Evolutionary conservation across 1,284 basidiomycete genomes (phyloP), one percentile per base, ranked within the genome.

Genomic region (Ceratobasidium papillatum): DNA sequence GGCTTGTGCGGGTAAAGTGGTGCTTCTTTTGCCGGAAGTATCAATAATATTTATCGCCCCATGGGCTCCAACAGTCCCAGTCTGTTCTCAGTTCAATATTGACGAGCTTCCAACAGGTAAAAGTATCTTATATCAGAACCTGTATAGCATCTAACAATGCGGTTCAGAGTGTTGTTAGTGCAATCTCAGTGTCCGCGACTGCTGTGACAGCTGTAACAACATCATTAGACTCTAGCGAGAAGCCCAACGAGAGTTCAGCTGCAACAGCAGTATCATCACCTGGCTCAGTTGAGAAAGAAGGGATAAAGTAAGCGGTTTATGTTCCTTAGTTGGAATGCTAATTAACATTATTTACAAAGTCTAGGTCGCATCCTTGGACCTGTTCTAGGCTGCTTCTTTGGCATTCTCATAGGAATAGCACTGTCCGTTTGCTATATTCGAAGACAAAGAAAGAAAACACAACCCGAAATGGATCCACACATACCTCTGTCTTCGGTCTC

Each of bases 81-180:
- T 25, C 27, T 36, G 19, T 22, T 36, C 17, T 69, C 14, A 69
- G 66, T 38, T 58, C 22, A n/a, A 51, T 51, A 41, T 12, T 68
- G 32, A 12, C 25, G 34, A 30, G 41, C 5, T 69, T 69, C 25
- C 51, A 38, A 22, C 38, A 56, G 27, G 66, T 58, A 22, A 43
- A 36, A 5, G 14, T 19, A 27, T 2, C 17, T 43, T 41, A n/a
- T 34, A 38, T 54, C 36, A 2, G 4, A 58, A 45, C 22, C 25
- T 64, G 41, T n/a, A n/a, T 11, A 27, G 14, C 22, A 11, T 27
- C 25, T 19, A 4, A 30, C 51, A 19, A 7, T 54, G n/a, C 34
- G 7, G 1, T 58, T 32, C 25, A 69, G 66, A 69, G 66, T 30
- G 66, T 69, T 17, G 41, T 58, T 27, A 69, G 66, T 38, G 66